A percentile compares a stretch with the other conserved stretches of the same genome.
Evolutionary conservation across 1,284 basidiomycete genomes (phyloP).

Genomic region (Trichosporon sp.): DNA sequence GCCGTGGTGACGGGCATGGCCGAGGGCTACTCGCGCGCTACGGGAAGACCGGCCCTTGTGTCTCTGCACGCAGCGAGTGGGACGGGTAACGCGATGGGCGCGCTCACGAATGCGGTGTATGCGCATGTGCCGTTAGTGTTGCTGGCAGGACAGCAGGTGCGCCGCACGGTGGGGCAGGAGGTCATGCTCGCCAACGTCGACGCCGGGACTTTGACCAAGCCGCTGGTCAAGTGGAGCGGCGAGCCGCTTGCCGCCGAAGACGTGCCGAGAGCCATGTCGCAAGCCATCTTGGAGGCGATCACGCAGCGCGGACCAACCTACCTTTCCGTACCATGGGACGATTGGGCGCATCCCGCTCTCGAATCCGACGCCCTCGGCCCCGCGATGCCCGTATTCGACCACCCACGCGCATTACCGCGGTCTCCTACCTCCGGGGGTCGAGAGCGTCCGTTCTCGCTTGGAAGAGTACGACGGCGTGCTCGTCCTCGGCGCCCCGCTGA

Average conservation of each 20-base stretch:
- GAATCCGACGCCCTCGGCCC: slow-evolving; percentile 20
- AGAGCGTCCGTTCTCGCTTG: slow-evolving; percentile 20
- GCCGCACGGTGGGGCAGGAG: slow-evolving; percentile 28
- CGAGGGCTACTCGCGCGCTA: slow-evolving; percentile 26
- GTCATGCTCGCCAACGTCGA: slow-evolving; percentile 31
- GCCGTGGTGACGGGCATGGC: slow-evolving; percentile 27
- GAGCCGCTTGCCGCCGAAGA: slow-evolving; percentile 26
- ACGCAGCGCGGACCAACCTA: slow-evolving; percentile 24
- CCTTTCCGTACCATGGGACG: slow-evolving; percentile 28
- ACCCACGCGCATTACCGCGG: slow-evolving; percentile 25
- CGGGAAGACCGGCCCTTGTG: slow-evolving; percentile 21
- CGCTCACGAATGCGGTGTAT: slow-evolving; percentile 27
- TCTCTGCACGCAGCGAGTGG: slow-evolving; percentile 28
- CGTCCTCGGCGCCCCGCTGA: slow-evolving; percentile 25
- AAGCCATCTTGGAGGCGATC: slow-evolving; percentile 23
- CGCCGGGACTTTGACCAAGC: slow-evolving; percentile 19
- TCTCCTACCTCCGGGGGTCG: slow-evolving; percentile 23
- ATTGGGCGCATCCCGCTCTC: slow-evolving; percentile 22
- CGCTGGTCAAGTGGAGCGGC: slow-evolving; percentile 24
- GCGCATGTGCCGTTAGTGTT: slow-evolving; percentile 29
- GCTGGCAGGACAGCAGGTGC: slow-evolving; percentile 30
- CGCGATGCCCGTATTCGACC: slow-evolving; percentile 27
- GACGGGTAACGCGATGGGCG: slow-evolving; percentile 30
- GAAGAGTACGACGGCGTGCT: slow-evolving; percentile 26
- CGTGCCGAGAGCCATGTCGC: slow-evolving; percentile 25